Percentiles rank a stretch among this genome's conserved stretches.
Conservation (phyloP, 352 stramenopile species). For the Pythium oligandrum region DNA sequence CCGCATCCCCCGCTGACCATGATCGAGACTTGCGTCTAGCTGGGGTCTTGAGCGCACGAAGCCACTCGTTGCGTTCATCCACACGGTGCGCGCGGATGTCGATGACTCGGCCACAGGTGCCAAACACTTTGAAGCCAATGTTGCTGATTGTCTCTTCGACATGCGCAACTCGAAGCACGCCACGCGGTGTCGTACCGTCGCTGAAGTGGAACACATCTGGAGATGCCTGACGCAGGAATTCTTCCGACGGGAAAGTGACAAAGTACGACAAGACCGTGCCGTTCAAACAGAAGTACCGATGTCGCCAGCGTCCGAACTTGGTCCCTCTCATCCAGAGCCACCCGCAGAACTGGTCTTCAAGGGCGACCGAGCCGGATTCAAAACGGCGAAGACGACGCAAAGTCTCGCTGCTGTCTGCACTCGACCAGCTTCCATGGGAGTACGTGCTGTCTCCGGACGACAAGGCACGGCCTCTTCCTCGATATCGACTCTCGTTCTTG, state of each 20-base stretch:
- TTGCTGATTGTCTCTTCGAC: conserved; percentile 54
- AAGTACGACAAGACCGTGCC: conserved; percentile 69
- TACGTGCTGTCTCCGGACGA: conserved; percentile 19
- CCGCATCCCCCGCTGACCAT: conserved; percentile 45
- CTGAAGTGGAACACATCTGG: conserved; percentile 38
- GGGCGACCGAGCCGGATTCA: conserved; percentile 30
- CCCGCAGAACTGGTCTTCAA: conserved; percentile 74
- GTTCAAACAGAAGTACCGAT: conserved; percentile 73
- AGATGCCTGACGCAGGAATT: conserved; percentile 59
- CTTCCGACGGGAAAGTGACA: conserved; percentile 61
- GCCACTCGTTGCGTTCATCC: conserved; percentile 64
- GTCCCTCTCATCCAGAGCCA: conserved; percentile 78
- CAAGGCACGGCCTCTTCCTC: conserved; percentile 4
- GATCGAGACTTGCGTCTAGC: conserved; percentile 54
- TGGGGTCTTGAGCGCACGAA: conserved; percentile 56
- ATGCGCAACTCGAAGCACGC: conserved; percentile 66
- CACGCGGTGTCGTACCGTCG: conserved; percentile 48
- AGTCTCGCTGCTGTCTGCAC: conserved; percentile 20
- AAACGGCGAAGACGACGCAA: conserved; percentile 34
- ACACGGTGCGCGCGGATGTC: conserved; percentile 62
- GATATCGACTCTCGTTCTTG: conserved; percentile 4
- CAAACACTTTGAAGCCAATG: conserved; percentile 67
- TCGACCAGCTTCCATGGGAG: conserved; percentile 16
- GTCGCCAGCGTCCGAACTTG: conserved; percentile 56
- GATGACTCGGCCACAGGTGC: conserved; percentile 58